These are phyloP conservation scores for Aspergillus haitiensis DNA, from an alignment of 495 filamentous ascomycete genomes.

Conservation along the genomic window DNA sequence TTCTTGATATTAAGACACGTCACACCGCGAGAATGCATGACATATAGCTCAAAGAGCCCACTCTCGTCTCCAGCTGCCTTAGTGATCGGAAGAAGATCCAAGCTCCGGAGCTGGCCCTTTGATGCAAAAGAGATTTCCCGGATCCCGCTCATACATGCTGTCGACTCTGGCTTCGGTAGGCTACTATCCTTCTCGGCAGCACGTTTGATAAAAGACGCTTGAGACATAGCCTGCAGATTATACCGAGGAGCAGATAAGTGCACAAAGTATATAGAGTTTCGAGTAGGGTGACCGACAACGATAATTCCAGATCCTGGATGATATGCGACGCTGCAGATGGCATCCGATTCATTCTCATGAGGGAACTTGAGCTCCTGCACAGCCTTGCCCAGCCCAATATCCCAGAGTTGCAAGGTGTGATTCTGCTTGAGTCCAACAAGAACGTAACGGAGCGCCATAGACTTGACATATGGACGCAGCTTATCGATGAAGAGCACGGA, in stretches of 20 bases:
- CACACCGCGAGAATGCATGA: constrained; percentile 95
- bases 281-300: constrained; percentile 90
- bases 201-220: constrained; percentile 80
- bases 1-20: constrained; percentile 81
- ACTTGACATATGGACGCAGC: constrained; percentile 82
- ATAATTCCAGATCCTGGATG: constrained; percentile 88
- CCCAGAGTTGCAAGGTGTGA: constrained; percentile 98
- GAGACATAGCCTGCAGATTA: constrained; percentile 72
- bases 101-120: constrained; percentile 83
- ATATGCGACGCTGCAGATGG: constrained; percentile 93
- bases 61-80: constrained; percentile 52
- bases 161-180: constrained; percentile 83
- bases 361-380: constrained; percentile 97
- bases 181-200: constrained; percentile 69
- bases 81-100: constrained; percentile 76
- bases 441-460: constrained; percentile 84
- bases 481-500: constrained; percentile 96
- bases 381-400: constrained; percentile 89
- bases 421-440: constrained; percentile 99
- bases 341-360: constrained; percentile 94
- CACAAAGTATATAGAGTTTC: constrained; percentile 96
- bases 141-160: constrained; percentile 92
- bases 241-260: constrained; percentile 92
- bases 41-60: constrained; percentile 86
- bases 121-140: constrained; percentile 89